These are phyloP conservation scores for Sisymbrium irio DNA, from an alignment of 345 rosid species.

Conservation along the genomic window DNA sequence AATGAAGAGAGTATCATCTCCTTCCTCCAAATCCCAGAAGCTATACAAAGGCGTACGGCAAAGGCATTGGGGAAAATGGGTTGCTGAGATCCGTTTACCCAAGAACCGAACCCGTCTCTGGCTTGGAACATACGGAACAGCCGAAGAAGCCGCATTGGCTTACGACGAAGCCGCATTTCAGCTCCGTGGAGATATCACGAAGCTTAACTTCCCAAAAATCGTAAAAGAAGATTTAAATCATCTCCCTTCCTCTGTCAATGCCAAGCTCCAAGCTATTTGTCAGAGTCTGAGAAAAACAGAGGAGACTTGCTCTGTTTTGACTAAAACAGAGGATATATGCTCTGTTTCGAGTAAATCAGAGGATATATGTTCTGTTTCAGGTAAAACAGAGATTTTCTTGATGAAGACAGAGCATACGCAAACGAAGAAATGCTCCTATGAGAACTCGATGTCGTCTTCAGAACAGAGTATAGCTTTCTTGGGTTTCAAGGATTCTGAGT, in stretches of 20 bases:
- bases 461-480: conserved; percentile 44
- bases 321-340: background rate
- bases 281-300: conserved; percentile 54
- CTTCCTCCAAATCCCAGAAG: conserved; percentile 38
- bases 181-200: conserved; percentile 65
- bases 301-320: background rate
- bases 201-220: conserved; percentile 73
- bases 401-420: background rate
- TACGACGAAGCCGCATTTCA: conserved; percentile 79
- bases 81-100: conserved; percentile 82
- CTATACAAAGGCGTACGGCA: conserved; percentile 82
- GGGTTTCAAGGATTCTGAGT: conserved; percentile 40
- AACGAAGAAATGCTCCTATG: conserved; percentile 8
- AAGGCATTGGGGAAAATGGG: conserved; percentile 94
- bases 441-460: conserved; percentile 38
- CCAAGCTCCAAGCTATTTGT: conserved; percentile 77
- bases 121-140: conserved; percentile 88
- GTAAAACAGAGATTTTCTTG: conserved; percentile 4
- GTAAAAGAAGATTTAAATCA: conserved; percentile 54
- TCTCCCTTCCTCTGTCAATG: conserved; percentile 72
- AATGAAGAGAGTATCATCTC: conserved; percentile 41
- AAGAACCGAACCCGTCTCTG: conserved; percentile 81
- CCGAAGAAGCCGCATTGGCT: conserved; percentile 76
- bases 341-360: conserved; percentile 8
- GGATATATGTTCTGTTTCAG: background rate